These are phyloP conservation scores for Neoscytalidium dimidiatum DNA, from an alignment of 2,329 filamentous ascomycete species.

Conservation along the genomic window DNA sequence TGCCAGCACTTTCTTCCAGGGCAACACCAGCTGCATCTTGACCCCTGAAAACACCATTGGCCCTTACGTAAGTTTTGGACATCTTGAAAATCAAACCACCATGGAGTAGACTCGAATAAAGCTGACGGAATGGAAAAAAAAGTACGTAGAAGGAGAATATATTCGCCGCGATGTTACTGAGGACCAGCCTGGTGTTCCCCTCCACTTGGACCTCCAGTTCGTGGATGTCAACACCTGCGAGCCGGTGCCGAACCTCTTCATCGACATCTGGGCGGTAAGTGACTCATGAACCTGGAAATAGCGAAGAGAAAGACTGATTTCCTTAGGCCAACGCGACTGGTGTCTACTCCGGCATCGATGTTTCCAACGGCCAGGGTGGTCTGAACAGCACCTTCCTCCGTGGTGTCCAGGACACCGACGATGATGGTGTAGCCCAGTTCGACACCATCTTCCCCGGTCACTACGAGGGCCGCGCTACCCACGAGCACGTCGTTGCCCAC, in stretches of 20 bases:
- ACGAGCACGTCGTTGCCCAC: constrained; percentile 41
- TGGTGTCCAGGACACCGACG: constrained; percentile 50
- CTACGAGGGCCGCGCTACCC: constrained; percentile 38
- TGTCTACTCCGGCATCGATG: constrained; percentile 48
- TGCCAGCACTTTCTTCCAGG: constrained; percentile 29
- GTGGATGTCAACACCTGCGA: constrained; percentile 58
- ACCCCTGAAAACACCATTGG: constrained; percentile 35
- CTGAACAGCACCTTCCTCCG: constrained; percentile 46
- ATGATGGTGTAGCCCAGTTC: constrained; percentile 53
- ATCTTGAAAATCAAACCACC: neutral
- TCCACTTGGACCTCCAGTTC: constrained; percentile 56
- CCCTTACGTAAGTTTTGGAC: constrained; percentile 27
- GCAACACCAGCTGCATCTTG: constrained; percentile 37
- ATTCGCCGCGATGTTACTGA: constrained; percentile 53
- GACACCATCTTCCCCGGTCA: constrained; percentile 49
- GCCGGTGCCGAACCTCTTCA: constrained; percentile 48
- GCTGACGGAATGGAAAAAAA: neutral
- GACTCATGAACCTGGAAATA: neutral
- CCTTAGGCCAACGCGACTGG: constrained; percentile 39
- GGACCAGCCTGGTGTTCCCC: constrained; percentile 49
- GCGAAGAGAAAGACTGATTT: neutral
- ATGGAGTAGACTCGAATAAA: no score
- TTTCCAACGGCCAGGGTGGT: constrained; percentile 44
- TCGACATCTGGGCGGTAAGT: constrained; percentile 52
- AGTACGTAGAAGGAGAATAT: constrained; percentile 52